Evolutionary conservation across 2,329 filamentous ascomycete species (phyloP).

Genomic region (Aspergillus uvarum): DNA sequence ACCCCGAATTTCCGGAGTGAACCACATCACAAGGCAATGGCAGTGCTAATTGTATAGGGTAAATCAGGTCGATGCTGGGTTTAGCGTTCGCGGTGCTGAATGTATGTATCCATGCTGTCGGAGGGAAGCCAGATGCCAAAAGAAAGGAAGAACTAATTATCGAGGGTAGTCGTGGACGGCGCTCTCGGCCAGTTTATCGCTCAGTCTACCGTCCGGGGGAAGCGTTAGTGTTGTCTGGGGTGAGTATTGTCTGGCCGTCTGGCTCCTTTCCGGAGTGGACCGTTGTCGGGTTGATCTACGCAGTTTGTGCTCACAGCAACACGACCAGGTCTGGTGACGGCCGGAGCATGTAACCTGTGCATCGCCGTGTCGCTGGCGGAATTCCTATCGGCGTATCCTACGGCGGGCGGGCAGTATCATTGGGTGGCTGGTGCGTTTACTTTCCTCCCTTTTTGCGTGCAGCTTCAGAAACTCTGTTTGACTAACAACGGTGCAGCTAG

Average conservation of each 20-base stretch:
- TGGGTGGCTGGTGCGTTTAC: constrained; percentile 59
- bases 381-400: constrained; percentile 65
- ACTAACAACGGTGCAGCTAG: constrained; percentile 20
- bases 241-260: constrained; percentile 22
- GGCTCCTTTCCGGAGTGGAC: neutral
- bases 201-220: constrained; percentile 70
- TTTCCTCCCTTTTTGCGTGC: neutral
- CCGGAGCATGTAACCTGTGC: constrained; percentile 67
- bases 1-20: too few species aligned
- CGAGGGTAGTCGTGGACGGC: constrained; percentile 55
- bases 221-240: constrained; percentile 73
- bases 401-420: constrained; percentile 65
- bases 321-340: constrained; percentile 50
- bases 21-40: too few species aligned
- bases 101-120: constrained; percentile 18
- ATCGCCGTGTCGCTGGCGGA: constrained; percentile 68
- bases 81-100: constrained; percentile 63
- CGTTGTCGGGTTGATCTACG: too few species aligned
- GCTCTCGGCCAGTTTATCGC: constrained; percentile 56
- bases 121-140: too few species aligned
- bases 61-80: constrained; percentile 54
- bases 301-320: neutral
- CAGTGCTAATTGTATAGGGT: too few species aligned
- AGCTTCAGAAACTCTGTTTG: neutral
- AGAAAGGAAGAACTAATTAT: too few species aligned